A percentile compares a stretch with the other conserved stretches of the same genome.
Conservation (phyloP, 179 eudicot genomes). For the Heliamphora pulchella region DNA sequence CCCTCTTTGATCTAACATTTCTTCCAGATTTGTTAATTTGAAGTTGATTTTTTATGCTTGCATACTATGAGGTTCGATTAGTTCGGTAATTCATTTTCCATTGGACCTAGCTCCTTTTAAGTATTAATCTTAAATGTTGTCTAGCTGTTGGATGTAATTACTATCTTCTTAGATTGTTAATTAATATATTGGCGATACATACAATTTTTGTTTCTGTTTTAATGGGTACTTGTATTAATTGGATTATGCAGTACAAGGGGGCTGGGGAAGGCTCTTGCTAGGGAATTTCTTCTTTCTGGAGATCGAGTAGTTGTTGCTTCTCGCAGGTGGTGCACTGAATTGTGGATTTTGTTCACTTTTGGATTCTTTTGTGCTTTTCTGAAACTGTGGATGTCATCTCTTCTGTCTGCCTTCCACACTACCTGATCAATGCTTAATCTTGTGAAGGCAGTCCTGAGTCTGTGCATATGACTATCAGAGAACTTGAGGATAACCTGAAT, state of each 20-base stretch:
- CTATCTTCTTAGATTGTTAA: too few relatives aligned
- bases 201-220: neutral
- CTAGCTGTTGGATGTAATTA: too few relatives aligned
- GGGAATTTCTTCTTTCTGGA: conserved; percentile 95
- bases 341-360: neutral
- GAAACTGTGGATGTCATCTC: neutral
- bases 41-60: neutral
- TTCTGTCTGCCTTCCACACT: conserved; percentile 20
- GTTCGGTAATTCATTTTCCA: neutral
- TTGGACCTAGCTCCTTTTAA: neutral
- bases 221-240: conserved; percentile 7
- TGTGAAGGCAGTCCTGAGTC: conserved; percentile 60
- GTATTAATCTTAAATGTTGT: too few relatives aligned
- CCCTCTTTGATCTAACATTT: neutral
- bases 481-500: conserved; percentile 72
- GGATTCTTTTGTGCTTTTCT: neutral
- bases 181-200: too few relatives aligned
- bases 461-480: conserved; percentile 70
- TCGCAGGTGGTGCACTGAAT: conserved; percentile 56
- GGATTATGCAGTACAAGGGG: conserved; percentile 80
- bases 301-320: conserved; percentile 90
- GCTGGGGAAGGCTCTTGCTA: conserved; percentile 93
- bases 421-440: conserved; percentile 19
- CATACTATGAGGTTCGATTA: neutral
- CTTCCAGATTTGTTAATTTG: neutral